phyloP scores from a whole-genome alignment of 1,284 basidiomycete species.

The Apiotrichum laibachii region DNA sequence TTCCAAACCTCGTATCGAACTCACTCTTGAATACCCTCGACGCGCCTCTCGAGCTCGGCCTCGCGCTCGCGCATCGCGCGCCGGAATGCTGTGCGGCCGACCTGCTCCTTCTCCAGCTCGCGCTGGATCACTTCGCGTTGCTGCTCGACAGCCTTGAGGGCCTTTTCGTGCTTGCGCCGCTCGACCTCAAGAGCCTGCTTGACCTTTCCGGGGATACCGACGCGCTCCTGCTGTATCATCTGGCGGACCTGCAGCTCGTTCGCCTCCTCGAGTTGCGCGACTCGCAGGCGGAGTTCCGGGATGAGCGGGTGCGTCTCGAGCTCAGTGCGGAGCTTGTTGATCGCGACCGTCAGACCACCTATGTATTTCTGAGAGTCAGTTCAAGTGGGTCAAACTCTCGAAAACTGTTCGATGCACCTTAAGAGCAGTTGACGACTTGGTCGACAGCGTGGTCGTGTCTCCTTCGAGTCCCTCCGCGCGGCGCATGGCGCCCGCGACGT shows the following conservation, averaged over 20 bases:
- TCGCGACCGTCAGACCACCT: slow-evolving; percentile 27
- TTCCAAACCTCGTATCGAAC: not conserved
- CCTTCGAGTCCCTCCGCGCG: slow-evolving; percentile 22
- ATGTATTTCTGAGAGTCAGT: slow-evolving; percentile 33
- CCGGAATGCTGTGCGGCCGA: slow-evolving; percentile 13
- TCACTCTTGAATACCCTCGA: slow-evolving; percentile 20
- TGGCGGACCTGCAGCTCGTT: not conserved
- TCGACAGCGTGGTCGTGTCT: slow-evolving; percentile 20
- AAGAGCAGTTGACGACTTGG: slow-evolving; percentile 30
- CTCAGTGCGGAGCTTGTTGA: slow-evolving; percentile 27
- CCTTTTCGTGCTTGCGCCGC: slow-evolving; percentile 10
- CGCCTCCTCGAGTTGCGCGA: not conserved
- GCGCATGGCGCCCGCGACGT: slow-evolving; percentile 25
- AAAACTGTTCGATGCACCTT: slow-evolving; percentile 25
- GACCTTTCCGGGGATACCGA: slow-evolving; percentile 6
- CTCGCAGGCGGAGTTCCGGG: slow-evolving; percentile 10
- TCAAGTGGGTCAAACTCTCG: not conserved
- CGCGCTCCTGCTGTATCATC: not conserved
- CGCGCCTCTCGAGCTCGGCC: slow-evolving; percentile 15
- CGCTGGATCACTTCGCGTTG: slow-evolving; percentile 24
- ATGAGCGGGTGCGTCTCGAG: slow-evolving; percentile 24
- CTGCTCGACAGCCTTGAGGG: slow-evolving; percentile 17
- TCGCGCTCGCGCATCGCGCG: slow-evolving; percentile 28
- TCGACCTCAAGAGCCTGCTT: slow-evolving; percentile 17
- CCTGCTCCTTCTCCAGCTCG: slow-evolving; percentile 30